Percentiles rank a stretch among this genome's conserved stretches.
Conservation (phyloP, 1,284 basidiomycete species). For the Thelephora terrestris region DNA sequence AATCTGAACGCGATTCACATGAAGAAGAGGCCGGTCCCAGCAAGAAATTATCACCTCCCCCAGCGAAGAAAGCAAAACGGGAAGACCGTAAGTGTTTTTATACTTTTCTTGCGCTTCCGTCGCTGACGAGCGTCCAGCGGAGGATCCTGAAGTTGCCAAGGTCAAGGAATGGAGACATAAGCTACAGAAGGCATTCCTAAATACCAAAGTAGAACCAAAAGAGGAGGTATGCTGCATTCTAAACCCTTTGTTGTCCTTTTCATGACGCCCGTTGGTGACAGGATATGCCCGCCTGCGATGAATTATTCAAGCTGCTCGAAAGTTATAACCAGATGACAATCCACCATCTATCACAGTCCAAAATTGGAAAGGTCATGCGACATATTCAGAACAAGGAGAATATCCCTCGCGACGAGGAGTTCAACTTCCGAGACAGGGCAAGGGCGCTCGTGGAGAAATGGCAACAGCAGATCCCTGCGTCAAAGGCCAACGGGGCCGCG, state of each 20-base stretch:
- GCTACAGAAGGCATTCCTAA: constrained; percentile 83
- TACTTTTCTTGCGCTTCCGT: constrained; percentile 26
- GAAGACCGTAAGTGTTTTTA: constrained; percentile 43
- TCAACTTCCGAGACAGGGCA: constrained; percentile 78
- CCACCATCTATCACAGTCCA: constrained; percentile 84
- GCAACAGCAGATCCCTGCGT: constrained; percentile 50
- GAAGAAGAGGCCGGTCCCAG: constrained; percentile 39
- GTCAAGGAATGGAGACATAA: constrained; percentile 86
- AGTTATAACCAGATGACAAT: constrained; percentile 76
- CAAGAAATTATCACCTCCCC: constrained; percentile 49
- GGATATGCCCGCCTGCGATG: constrained; percentile 75
- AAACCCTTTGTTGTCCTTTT: constrained; percentile 5
- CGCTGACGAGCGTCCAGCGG: neutral
- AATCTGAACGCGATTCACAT: constrained; percentile 63
- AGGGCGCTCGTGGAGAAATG: constrained; percentile 66
- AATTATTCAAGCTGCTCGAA: constrained; percentile 78
- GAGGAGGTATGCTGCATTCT: constrained; percentile 33
- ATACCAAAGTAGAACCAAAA: constrained; percentile 45
- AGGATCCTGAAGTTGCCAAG: constrained; percentile 64
- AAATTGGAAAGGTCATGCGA: constrained; percentile 98
- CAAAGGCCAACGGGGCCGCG: constrained; percentile 31
- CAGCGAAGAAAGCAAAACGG: constrained; percentile 56
- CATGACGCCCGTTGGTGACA: constrained; percentile 20
- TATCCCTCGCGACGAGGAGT: constrained; percentile 79
- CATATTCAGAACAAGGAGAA: constrained; percentile 69